Conservation (phyloP, 179 eudicot species). For the Vitellaria paradoxa region DNA sequence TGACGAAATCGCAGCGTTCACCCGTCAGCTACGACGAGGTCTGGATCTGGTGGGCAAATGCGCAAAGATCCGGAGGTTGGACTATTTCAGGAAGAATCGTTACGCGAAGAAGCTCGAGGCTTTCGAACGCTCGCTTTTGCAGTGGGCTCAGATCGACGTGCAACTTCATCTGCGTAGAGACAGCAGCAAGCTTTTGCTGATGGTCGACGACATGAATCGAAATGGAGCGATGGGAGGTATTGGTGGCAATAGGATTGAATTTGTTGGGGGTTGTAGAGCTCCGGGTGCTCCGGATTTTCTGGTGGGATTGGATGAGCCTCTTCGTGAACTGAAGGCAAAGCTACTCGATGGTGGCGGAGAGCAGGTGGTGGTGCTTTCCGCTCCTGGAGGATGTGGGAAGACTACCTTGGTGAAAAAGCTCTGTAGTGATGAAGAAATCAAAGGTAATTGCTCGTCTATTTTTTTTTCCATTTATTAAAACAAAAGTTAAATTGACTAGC, state of each 20-base stretch:
- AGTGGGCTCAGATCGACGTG: neutral
- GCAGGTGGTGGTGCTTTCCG: constrained; percentile 14
- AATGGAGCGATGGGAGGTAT: neutral
- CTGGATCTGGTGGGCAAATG: neutral
- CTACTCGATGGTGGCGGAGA: neutral
- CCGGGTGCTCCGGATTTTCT: constrained; percentile 21
- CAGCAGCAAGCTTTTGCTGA: neutral
- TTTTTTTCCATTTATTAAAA: too few relatives aligned
- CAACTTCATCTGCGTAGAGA: neutral
- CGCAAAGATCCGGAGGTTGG: constrained; percentile 6
- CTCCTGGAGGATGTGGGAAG: constrained; percentile 11
- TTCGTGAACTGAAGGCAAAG: constrained; percentile 7
- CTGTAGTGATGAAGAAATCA: constrained; percentile 20
- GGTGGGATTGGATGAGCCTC: constrained; percentile 15
- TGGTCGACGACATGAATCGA: neutral
- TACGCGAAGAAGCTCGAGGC: neutral
- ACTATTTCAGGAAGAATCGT: neutral
- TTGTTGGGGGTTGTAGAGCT: constrained; percentile 25
- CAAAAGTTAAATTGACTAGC: too few relatives aligned
- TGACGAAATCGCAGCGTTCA: constrained; percentile 3
- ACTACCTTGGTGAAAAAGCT: constrained; percentile 26
- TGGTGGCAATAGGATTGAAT: too few relatives aligned
- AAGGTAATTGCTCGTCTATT: constrained; percentile 10
- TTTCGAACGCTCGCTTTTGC: neutral
- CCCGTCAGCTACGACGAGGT: too few relatives aligned